Percentiles rank a stretch among this genome's conserved stretches.
phyloP scores from a whole-genome alignment of 2,329 filamentous ascomycete species.

The Cytospora paraplurivora region DNA sequence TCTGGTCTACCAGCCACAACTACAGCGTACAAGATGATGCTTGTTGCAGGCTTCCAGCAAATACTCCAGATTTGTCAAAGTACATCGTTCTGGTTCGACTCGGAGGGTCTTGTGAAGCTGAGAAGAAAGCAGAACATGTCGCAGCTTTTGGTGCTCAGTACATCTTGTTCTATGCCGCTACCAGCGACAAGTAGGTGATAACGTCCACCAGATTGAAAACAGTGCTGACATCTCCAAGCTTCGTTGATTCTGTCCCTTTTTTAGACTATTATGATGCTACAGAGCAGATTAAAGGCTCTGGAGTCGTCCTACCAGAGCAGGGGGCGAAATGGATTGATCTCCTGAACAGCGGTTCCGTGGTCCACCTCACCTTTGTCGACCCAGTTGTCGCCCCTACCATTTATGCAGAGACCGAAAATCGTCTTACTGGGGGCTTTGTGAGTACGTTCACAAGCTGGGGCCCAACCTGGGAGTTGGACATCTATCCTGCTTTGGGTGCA shows the following conservation, averaged over 20 bases:
- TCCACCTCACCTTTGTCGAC: conserved; percentile 32
- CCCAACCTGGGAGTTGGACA: conserved; percentile 57
- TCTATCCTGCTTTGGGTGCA: conserved; percentile 58
- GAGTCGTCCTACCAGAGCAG: conserved; percentile 29
- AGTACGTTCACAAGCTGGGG: conserved; percentile 59
- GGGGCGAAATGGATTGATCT: conserved; percentile 33
- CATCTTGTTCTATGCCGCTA: conserved; percentile 27
- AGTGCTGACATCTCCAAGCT: conserved; percentile 4
- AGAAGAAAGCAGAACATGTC: conserved; percentile 42
- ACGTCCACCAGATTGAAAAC: neutral
- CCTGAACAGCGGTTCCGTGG: conserved; percentile 30
- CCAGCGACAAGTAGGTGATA: conserved; percentile 14
- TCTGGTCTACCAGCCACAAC: conserved; percentile 39
- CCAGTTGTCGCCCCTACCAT: neutral
- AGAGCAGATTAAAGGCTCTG: conserved; percentile 27
- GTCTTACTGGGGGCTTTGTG: conserved; percentile 50
- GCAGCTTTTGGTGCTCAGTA: conserved; percentile 43
- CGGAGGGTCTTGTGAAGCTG: conserved; percentile 34
- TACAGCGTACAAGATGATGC: conserved; percentile 37
- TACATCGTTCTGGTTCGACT: conserved; percentile 45
- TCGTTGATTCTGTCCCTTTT: neutral
- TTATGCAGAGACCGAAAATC: conserved; percentile 38
- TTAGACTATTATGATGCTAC: conserved; percentile 3
- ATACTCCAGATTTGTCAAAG: conserved; percentile 44
- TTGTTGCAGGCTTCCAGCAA: conserved; percentile 42